Base-by-base conservation (phyloP, 345 rosid genomes). In the Eucalyptus camaldulensis region DNA sequence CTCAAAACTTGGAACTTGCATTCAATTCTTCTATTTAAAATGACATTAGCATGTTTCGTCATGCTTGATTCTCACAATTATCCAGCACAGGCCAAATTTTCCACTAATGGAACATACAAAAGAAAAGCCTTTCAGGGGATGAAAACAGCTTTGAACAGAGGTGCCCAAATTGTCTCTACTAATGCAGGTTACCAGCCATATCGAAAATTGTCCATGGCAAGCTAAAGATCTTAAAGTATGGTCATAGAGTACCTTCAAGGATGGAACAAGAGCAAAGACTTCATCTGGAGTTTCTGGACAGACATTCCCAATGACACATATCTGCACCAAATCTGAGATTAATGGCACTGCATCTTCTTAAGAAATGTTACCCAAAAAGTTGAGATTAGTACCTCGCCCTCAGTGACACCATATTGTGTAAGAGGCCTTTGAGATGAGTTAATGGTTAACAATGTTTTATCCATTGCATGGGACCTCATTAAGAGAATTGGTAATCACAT, bases 251-350 rank as follows among this genome's bases (percentile, higher is more conserved):
- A 96, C 98, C 98, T 96, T 95, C 92, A 96, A 90, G 24, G 98
- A 94, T 50, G 96, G 98, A 87, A 95, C 90, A 89, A 97, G 95
- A 80, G 98, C 96, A 92, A 94, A 96, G 85, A 89, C 97, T 94
- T 98, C 99, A 85, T 98, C 97, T 45, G 76, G 88, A 40, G 91
- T 93, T 87, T 98, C 99, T 51, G 99, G 98, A 88, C 95, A 94
- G 47, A 92, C 90, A 88, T 96, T 96, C n/a, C 94, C 98, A 87
- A 95, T 94, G 88, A 94, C 86, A 90, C 95, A 94, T 80, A 98
- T 93, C 99, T 97, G 93, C 93, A 85, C 80, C 19, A n/a, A 89
- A 91, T 56, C 90, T 87, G 31, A 88, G 17, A 89, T 87, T 40
- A 81, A 88, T 89, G 88, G 51, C 44, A 43, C 56, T 37, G 87